phyloP scores from a whole-genome alignment of 805 yeast species.

The Candida tallmaniae region DNA sequence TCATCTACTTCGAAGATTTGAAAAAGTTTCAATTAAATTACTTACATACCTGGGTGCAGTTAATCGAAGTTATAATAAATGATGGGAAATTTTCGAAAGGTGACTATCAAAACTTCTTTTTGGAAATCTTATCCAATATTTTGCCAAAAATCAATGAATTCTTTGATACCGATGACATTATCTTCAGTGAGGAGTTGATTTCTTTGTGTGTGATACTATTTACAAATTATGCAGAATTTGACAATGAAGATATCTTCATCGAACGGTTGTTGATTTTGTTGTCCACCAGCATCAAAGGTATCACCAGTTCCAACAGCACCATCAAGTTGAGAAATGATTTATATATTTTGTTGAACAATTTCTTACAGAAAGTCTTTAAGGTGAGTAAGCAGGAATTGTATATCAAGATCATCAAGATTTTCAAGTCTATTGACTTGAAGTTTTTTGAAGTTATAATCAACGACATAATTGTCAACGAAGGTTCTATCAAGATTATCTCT shows the following conservation, averaged over 20 bases:
- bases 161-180: conserved; percentile 45
- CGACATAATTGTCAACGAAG: conserved; percentile 79
- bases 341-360: conserved; percentile 67
- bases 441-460: conserved; percentile 62
- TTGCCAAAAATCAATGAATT: conserved; percentile 76
- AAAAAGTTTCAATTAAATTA: conserved; percentile 53
- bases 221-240: conserved; percentile 44
- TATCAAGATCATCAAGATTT: conserved; percentile 46
- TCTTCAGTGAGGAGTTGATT: conserved; percentile 71
- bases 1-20: conserved; percentile 43
- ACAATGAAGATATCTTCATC: conserved; percentile 19
- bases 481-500: conserved; percentile 69
- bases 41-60: conserved; percentile 78
- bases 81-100: conserved; percentile 50
- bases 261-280: conserved; percentile 66
- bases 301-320: conserved; percentile 65
- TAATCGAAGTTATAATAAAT: conserved; percentile 67
- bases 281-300: conserved; percentile 69
- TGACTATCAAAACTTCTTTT: conserved; percentile 45
- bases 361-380: conserved; percentile 47
- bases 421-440: conserved; percentile 56
- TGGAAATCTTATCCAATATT: conserved; percentile 71
- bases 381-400: conserved; percentile 32
- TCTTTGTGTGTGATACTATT: conserved; percentile 70
- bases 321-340: conserved; percentile 70